These are phyloP conservation scores for Dactylorhiza incarnata DNA, from an alignment of 106 monocot species.

Conservation along the genomic window DNA sequence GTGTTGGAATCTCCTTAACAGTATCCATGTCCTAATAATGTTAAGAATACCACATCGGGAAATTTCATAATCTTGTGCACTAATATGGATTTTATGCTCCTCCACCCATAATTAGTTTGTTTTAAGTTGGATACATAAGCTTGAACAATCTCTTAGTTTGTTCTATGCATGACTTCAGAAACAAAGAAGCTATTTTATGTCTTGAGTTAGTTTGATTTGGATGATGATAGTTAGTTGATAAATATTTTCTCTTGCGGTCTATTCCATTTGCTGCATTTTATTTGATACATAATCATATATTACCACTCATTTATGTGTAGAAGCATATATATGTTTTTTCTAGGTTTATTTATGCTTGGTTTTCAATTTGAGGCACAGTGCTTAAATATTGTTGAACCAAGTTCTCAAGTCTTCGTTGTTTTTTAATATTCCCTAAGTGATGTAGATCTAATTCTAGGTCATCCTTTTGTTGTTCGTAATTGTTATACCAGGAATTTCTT, in stretches of 20 bases:
- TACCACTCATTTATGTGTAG: background rate
- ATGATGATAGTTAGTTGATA: background rate
- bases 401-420: background rate
- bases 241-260: background rate
- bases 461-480: conserved; percentile 6
- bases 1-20: too few species aligned
- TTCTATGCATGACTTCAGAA: background rate
- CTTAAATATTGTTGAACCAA: background rate
- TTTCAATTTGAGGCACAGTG: background rate
- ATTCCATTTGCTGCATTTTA: conserved; percentile 1
- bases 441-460: background rate
- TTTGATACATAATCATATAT: background rate
- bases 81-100: too few species aligned
- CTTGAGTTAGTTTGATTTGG: background rate
- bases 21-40: too few species aligned
- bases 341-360: background rate
- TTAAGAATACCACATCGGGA: too few species aligned
- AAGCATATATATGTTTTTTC: background rate
- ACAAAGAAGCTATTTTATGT: background rate
- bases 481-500: conserved; percentile 67
- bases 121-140: too few species aligned
- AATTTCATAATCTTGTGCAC: too few species aligned
- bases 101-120: too few species aligned
- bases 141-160: background rate
- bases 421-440: background rate